Evolutionary conservation across 805 yeast genomes (phyloP).

Genomic region (Cyberlindnera misumaiensis): DNA sequence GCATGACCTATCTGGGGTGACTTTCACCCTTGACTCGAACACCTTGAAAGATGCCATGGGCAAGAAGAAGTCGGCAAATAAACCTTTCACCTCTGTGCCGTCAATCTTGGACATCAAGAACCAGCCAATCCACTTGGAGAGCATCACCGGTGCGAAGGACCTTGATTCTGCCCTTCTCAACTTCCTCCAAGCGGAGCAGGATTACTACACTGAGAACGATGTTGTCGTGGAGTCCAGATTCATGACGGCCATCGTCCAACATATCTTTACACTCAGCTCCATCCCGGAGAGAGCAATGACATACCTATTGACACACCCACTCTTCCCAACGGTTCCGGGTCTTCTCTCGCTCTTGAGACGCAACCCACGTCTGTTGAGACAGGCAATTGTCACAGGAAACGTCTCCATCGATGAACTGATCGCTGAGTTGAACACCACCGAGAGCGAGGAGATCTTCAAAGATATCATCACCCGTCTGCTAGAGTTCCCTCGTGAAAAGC

Average conservation of each 20-base stretch:
- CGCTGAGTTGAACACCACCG: slow-evolving; percentile 47
- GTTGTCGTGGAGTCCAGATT: slow-evolving; percentile 55
- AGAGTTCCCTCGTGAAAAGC: slow-evolving; percentile 44
- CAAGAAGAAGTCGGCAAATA: slow-evolving; percentile 27
- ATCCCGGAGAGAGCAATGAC: slow-evolving; percentile 46
- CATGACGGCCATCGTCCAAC: slow-evolving; percentile 37
- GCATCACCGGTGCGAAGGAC: slow-evolving; percentile 21
- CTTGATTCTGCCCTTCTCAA: slow-evolving; percentile 28
- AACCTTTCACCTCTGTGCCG: slow-evolving; percentile 14
- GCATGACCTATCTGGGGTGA: slow-evolving; percentile 23
- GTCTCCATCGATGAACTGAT: slow-evolving; percentile 59
- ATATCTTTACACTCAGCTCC: slow-evolving; percentile 29
- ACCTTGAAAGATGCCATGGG: slow-evolving; percentile 65
- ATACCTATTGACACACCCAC: slow-evolving; percentile 80
- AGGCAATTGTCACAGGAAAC: slow-evolving; percentile 74
- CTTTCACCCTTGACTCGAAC: slow-evolving; percentile 58
- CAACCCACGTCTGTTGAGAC: slow-evolving; percentile 64
- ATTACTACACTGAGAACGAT: slow-evolving; percentile 60
- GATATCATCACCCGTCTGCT: slow-evolving; percentile 63
- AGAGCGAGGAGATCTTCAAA: slow-evolving; percentile 56
- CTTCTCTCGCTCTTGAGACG: slow-evolving; percentile 46
- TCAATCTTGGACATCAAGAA: slow-evolving; percentile 22
- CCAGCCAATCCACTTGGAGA: slow-evolving; percentile 10
- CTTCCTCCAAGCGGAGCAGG: slow-evolving; percentile 29
- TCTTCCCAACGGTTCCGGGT: slow-evolving; percentile 64